Evolutionary conservation across 495 filamentous ascomycete genomes (phyloP).

Genomic region (Talaromyces stipitatus): DNA sequence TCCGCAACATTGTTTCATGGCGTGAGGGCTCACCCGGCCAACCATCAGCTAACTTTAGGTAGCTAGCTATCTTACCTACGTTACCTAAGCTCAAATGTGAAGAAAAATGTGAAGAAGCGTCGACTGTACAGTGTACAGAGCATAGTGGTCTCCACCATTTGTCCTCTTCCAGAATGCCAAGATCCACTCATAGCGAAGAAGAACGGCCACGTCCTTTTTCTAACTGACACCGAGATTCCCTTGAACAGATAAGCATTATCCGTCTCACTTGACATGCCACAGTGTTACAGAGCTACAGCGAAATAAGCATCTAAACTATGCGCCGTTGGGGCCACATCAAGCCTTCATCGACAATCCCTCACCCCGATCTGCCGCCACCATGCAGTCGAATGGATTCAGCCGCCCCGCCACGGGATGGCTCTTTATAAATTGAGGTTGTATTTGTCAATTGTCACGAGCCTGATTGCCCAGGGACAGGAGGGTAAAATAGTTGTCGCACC

Average conservation of each 20-base stretch:
- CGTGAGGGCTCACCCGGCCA: not conserved
- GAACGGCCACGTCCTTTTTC: too few relatives aligned
- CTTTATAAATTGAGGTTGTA: not conserved
- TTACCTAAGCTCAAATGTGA: too few relatives aligned
- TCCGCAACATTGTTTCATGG: too few relatives aligned
- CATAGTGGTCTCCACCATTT: too few relatives aligned
- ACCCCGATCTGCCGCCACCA: constrained; percentile 7
- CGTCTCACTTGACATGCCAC: too few relatives aligned
- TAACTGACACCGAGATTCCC: too few relatives aligned
- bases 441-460: not conserved
- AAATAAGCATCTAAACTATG: not conserved
- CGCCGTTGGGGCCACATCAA: not conserved
- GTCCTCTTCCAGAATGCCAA: too few relatives aligned
- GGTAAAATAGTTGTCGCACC: not conserved
- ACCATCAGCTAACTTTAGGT: not conserved
- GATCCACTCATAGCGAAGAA: too few relatives aligned
- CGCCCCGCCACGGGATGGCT: constrained; percentile 3
- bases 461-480: not conserved
- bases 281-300: too few relatives aligned
- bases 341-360: not conserved
- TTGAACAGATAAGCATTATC: too few relatives aligned
- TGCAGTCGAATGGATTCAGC: constrained; percentile 2
- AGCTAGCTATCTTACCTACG: not conserved
- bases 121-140: too few relatives aligned
- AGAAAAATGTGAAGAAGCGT: too few relatives aligned